Evolutionary conservation across 352 stramenopile species (phyloP), one percentile per base, ranked within the genome.

Genomic region (Thalassiosira pacifica): DNA sequence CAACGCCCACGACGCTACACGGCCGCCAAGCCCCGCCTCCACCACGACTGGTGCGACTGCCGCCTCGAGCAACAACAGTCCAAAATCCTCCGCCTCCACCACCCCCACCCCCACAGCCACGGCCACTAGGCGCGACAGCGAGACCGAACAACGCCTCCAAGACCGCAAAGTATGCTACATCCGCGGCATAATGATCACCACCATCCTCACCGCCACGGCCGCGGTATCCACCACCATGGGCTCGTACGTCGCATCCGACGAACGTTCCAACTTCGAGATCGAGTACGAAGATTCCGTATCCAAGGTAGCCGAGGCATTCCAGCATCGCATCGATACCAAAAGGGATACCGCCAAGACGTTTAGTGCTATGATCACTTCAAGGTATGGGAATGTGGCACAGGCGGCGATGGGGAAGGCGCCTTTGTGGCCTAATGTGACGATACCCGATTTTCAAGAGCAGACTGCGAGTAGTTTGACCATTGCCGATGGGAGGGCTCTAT

Each of bases 391-490:
- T 55, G 48, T 61, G n/a, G 67, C 42, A 0, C 40, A 79, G 31
- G 10, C n/a, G 16, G n/a, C 55, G 9, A 32, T 45, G 10, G 32
- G 10, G 10, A 10, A 26, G 22, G 26, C 68, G 19, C 59, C 76
- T 0, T 18, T 83, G 3, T 91, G 85, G 85, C 85, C 85, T 13
- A 88, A 91, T 71, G 69, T 63, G 10, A 86, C 86, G 29, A 85
- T 88, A 26, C 83, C 85, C 0, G 45, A 91, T 40, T 93, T 91
- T 60, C 55, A 86, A 65, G 57, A 84, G 24, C 76, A 83, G 69
- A 70, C 80, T 3, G 42, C 59, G 0, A 76, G 66, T 19, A 31
- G 77, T 26, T 24, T 87, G 0, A 16, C 57, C 22, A 31, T 92
- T 59, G 40, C 61, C n/a, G 26, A 84, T 45, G 63, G 72, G 13